These are phyloP conservation scores for Rhynchospora pubera DNA, from an alignment of 176 grass and related monocot genomes.

Conservation along the genomic window DNA sequence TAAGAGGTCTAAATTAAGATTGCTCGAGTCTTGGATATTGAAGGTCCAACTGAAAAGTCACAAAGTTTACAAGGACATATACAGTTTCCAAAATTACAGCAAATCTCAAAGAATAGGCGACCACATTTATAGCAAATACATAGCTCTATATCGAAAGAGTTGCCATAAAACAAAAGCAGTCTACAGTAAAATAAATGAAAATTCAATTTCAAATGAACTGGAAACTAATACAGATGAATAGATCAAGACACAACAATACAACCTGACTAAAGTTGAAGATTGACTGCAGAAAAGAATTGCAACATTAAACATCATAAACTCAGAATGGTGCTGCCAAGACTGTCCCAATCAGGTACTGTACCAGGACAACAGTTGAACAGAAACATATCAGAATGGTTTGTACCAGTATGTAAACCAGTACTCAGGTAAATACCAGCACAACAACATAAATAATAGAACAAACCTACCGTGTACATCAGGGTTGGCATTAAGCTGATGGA, in stretches of 20 bases:
- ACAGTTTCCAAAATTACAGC: too few relatives aligned
- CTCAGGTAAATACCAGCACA: not conserved
- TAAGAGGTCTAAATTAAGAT: not conserved
- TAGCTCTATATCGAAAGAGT: not conserved
- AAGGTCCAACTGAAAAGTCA: not conserved
- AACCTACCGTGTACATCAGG: slow-evolving; percentile 61
- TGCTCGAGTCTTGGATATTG: not conserved
- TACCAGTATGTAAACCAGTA: not conserved
- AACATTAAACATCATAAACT: not conserved
- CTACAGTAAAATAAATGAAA: not conserved
- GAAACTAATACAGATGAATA: not conserved
- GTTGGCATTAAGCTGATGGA: slow-evolving; percentile 73
- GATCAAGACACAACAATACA: not conserved
- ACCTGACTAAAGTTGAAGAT: not conserved
- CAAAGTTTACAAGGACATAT: too few relatives aligned
- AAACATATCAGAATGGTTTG: not conserved
- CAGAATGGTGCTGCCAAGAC: not conserved
- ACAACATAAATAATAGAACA: not conserved
- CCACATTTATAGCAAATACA: not conserved
- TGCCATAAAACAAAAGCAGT: not conserved
- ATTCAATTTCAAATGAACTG: not conserved
- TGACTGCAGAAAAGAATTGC: not conserved
- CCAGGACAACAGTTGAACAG: not conserved
- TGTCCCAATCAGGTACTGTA: not conserved
- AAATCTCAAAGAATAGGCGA: not conserved